A percentile compares a stretch with the other conserved stretches of the same genome.
Evolutionary conservation across 805 yeast species (phyloP).

Genomic region (Candida nitratophila): DNA sequence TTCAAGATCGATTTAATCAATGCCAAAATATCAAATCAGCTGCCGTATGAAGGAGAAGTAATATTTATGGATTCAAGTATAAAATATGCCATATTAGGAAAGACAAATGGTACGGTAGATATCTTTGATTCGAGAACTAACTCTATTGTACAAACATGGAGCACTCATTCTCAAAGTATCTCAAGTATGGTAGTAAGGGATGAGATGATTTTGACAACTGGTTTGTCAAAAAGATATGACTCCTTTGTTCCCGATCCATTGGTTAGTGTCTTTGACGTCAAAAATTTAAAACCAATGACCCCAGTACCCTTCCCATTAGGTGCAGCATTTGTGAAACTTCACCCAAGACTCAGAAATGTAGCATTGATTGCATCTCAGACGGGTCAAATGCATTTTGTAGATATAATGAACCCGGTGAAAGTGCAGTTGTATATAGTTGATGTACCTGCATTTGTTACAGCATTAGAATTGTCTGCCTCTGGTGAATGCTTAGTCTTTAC

Average conservation of each 20-base stretch:
- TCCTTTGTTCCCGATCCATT: constrained; percentile 64
- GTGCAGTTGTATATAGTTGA: constrained; percentile 64
- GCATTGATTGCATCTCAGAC: constrained; percentile 64
- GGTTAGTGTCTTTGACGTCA: constrained; percentile 73
- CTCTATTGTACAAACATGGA: constrained; percentile 42
- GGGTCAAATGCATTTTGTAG: constrained; percentile 84
- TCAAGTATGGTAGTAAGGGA: constrained; percentile 63
- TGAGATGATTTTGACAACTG: constrained; percentile 69
- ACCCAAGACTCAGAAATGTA: constrained; percentile 78
- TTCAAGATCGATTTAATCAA: constrained; percentile 36
- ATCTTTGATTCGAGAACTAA: constrained; percentile 51
- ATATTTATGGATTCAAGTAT: constrained; percentile 42
- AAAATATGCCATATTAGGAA: constrained; percentile 53
- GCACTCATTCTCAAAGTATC: constrained; percentile 53
- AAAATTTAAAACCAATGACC: constrained; percentile 61
- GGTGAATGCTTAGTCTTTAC: constrained; percentile 74
- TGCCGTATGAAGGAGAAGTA: constrained; percentile 38
- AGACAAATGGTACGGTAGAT: constrained; percentile 53
- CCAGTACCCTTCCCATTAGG: constrained; percentile 90
- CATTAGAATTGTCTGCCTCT: constrained; percentile 50
- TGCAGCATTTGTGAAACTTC: constrained; percentile 75
- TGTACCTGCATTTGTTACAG: constrained; percentile 36
- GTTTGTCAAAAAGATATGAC: constrained; percentile 62
- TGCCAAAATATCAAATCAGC: constrained; percentile 27
- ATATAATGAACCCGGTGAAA: constrained; percentile 70